Base-by-base conservation (phyloP, 306 rosid genomes). In the Hylodesmum podocarpum region DNA sequence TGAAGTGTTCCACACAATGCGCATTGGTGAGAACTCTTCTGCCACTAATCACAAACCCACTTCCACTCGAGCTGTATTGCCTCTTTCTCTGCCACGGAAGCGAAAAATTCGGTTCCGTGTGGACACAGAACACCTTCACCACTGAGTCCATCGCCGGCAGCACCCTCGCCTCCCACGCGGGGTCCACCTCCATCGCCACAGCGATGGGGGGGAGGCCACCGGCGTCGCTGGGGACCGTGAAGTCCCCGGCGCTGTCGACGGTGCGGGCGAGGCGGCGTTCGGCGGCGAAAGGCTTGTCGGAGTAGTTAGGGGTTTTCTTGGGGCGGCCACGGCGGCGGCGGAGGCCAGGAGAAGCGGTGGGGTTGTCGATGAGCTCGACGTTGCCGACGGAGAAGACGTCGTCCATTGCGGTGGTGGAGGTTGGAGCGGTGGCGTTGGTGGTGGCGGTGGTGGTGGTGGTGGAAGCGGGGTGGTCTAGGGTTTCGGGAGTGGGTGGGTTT, bases 21-120 rank as follows among this genome's bases (percentile, higher is more conserved):
- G 98, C 99, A 85, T 96, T 92, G 3, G 98, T 96, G 19, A 96
- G 89, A 57, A 96, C 94, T 75, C 99, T 92, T 79, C 85, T 82
- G 8, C 94, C 94, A 6, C 88, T 78, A 24, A 96, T 91, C 69
- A 96, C 91, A 72, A 96, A 96, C 36, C 99, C 99, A 76, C 97
- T 96, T 46, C 99, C 92, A 63, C 97, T 92, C 5, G 98, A 89
- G 80, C 97, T 91, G 57, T 86, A 96, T 49, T 89, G 99, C 75
- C 96, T 82, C 87, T 91, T 96, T 81, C 98, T 83, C 93, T 92
- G 99, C 99, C 99, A 92, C 1, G 97, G 97, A n/a, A 91, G 72
- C 19, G 99, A 96, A 76, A 96, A 92, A 81, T 96, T 96, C 19
- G 99, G 98, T 76, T 92, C 97, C 1, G 99, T 92, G 46, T 96